phyloP scores from a whole-genome alignment of 106 monocot species.

The Dendrobium officinale region DNA sequence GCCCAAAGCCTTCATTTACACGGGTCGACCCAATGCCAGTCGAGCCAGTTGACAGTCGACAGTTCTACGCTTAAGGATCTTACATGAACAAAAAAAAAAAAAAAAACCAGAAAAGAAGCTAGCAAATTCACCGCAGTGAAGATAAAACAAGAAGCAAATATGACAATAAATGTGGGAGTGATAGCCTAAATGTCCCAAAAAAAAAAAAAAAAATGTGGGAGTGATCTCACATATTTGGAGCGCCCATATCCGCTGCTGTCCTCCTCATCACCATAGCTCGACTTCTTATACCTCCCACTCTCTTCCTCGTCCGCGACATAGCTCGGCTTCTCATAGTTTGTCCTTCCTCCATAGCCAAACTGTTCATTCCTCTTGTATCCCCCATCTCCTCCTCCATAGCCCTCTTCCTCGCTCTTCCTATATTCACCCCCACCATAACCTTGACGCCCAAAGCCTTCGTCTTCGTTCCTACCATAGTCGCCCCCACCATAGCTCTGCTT shows the following conservation, averaged over 20 bases:
- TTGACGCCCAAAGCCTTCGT: conserved; percentile 19
- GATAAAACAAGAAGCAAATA: background rate
- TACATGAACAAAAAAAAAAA: background rate
- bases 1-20: no score
- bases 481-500: background rate
- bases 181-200: no score
- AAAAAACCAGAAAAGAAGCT: background rate
- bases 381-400: conserved; percentile 15
- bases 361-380: conserved; percentile 12
- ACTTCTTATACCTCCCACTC: conserved; percentile 21
- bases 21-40: background rate
- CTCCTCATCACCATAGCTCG: conserved; percentile 16
- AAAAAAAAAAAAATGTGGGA: no score
- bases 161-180: background rate
- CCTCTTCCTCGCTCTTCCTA: background rate
- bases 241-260: conserved; percentile 11
- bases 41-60: background rate
- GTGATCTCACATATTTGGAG: conserved; percentile 30
- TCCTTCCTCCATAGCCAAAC: conserved; percentile 18
- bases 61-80: background rate
- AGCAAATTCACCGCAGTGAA: background rate
- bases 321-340: conserved; percentile 16
- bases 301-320: conserved; percentile 19
- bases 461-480: conserved; percentile 13
- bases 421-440: conserved; percentile 13